Evolutionary conservation across 1,284 basidiomycete genomes (phyloP), one percentile per base, ranked within the genome.

Genomic region (Amylostereum areolatum): DNA sequence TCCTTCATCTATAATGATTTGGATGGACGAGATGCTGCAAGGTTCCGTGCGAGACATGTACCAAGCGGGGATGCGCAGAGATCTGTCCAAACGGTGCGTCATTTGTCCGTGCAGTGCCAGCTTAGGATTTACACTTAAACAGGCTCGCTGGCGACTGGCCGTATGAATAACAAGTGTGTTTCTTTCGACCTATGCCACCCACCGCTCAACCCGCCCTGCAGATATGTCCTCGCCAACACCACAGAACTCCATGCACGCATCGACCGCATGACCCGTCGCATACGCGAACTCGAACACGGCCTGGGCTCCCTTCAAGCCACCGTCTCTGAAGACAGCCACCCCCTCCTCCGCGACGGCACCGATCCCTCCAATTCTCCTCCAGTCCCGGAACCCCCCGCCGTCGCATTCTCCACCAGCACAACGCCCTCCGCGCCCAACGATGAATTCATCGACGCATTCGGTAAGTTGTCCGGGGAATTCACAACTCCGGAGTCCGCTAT

Each of bases 11-110:
- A 36, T 48, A 55, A 44, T 47, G 9, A 2, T 32, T 28, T 31
- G 6, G 25, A 10, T 12, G 8, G 3, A 45, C 47, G 46, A 42
- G 10, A 34, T 39, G 45, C 43, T 18, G 18, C 12, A 55, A 86
- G 80, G 72, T 85, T 45, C 85, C 85, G 24, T 87, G 84, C 64
- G 80, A 81, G 64, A 86, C 79, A 57, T 87, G 84, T 61, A 74
- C 75, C 35, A 80, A 80, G 53, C 71, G 84, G 56, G 85, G 85
- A 45, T 87, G 83, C 56, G 80, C 77, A 39, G 67, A 75, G 28
- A 83, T 87, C 51, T 88, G 85, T 63, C 85, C 85, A 28, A 79
- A 82, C 53, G 85, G 84, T 81, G 55, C 34, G 67, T 55, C 18
- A 31, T 49, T 37, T 29, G 25, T 43, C 18, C 39, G n/a, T 18